Base-by-base conservation (phyloP, 2,329 filamentous ascomycete genomes). In the Claviceps cyperi region DNA sequence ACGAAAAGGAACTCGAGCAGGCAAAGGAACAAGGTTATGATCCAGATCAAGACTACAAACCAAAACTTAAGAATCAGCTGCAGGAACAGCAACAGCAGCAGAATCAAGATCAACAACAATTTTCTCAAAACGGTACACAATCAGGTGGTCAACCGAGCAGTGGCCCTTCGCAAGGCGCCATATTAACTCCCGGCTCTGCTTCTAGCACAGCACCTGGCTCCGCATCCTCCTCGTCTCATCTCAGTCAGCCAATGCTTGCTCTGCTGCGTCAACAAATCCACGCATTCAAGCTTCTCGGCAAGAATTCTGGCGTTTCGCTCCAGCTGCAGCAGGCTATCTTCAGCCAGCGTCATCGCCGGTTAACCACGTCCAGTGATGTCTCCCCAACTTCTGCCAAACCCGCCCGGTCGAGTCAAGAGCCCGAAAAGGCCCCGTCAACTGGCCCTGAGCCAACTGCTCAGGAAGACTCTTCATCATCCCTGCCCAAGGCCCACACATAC, bases 271-370 rank as follows among this genome's bases (percentile, higher is more conserved):
- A 86, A 56, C 92, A 98, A 64, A 95, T 97, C 47, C 76, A 84
- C 58, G 90, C 91, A 0, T 97, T 96, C 69, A 94, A 94, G 67
- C 76, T 89, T 56, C 74, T 98, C 4, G 84, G 86, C 5, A 94
- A 92, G 66, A 95, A 95, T 57, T 75, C 84, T 14, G 84, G 89
- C 0, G 80, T 97, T 3, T 88, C 91, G 1, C 67, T 78, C 32
- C 76, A 80, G 54, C 77, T 95, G 55, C 88, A 94, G 63, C 85
- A 91, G 60, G 80, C 85, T 46, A 81, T 97, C 38, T 94, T 90
- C 62, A 76, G 83, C 43, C 81, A 84, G 51, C 80, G 83, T 46
- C 77, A 83, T 56, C 81, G 82, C 57, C 79, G 83, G 58, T 66
- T 69, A 51, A 72, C 81, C 24, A 72, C 78, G 14, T 67, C 67